phyloP scores from a whole-genome alignment of 768 basidiomycete species.

The Boletus huronensis region DNA sequence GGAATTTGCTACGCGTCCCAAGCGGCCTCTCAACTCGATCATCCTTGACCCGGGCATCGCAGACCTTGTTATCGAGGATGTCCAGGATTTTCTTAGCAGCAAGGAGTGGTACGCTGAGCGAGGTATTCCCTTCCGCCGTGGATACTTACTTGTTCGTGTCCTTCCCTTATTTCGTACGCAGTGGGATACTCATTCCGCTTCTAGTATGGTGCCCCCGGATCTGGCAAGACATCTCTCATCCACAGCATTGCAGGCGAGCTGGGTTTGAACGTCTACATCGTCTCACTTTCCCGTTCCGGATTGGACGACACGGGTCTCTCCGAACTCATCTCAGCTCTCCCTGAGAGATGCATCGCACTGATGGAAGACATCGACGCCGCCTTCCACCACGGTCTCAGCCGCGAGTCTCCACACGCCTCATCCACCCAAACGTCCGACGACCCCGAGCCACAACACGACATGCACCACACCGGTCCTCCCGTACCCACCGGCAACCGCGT shows the following conservation, averaged over 20 bases:
- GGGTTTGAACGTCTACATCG: slow-evolving; percentile 66
- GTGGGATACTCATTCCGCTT: not conserved
- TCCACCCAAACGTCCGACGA: not conserved
- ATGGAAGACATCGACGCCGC: slow-evolving; percentile 88
- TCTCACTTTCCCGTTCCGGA: slow-evolving; percentile 60
- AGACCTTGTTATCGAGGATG: slow-evolving; percentile 63
- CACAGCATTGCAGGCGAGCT: slow-evolving; percentile 78
- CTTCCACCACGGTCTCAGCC: slow-evolving; percentile 46
- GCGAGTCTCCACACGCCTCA: slow-evolving; percentile 18
- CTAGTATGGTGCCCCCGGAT: slow-evolving; percentile 70
- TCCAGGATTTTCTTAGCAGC: slow-evolving; percentile 63
- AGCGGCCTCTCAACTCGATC: slow-evolving; percentile 64
- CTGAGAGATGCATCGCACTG: slow-evolving; percentile 68
- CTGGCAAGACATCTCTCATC: slow-evolving; percentile 77
- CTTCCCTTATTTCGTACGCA: not conserved
- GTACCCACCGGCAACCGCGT: slow-evolving; percentile 35
- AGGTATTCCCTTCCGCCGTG: slow-evolving; percentile 79
- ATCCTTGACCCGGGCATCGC: slow-evolving; percentile 68
- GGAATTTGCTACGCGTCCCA: slow-evolving; percentile 53
- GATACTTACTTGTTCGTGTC: slow-evolving; percentile 57
- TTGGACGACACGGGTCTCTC: slow-evolving; percentile 61
- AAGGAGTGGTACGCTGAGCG: slow-evolving; percentile 72
- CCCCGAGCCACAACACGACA: slow-evolving; percentile 15
- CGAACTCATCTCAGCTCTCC: slow-evolving; percentile 57
- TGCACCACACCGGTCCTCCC: slow-evolving; percentile 5